These are phyloP conservation scores for Fusarium neocosmosporiellum DNA, from an alignment of 2,329 filamentous ascomycete species.

Conservation along the genomic window DNA sequence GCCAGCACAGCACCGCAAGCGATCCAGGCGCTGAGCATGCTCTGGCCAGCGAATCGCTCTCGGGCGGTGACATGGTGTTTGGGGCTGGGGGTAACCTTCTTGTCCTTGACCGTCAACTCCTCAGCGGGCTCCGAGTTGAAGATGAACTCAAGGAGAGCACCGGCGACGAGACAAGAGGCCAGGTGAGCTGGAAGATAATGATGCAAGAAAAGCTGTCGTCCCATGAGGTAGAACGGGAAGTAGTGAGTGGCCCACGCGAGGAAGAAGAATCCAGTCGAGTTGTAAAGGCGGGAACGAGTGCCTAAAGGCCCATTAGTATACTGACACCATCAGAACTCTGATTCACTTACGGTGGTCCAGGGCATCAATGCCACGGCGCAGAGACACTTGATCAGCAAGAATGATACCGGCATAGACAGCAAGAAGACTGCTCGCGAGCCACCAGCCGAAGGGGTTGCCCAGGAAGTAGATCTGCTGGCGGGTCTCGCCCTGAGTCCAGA, in stretches of 20 bases:
- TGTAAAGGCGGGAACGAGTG: slow-evolving; percentile 93
- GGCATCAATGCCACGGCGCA: slow-evolving; percentile 92
- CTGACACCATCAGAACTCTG: not conserved
- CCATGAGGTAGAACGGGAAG: slow-evolving; percentile 98
- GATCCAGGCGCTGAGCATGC: slow-evolving; percentile 81
- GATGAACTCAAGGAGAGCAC: slow-evolving; percentile 92
- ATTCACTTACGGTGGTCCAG: slow-evolving; percentile 85
- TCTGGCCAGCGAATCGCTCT: slow-evolving; percentile 84
- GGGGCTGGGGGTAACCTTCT: slow-evolving; percentile 56
- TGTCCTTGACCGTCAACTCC: slow-evolving; percentile 62
- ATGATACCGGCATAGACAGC: slow-evolving; percentile 95
- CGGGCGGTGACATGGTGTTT: slow-evolving; percentile 79
- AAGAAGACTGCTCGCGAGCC: slow-evolving; percentile 90
- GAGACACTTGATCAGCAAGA: slow-evolving; percentile 90
- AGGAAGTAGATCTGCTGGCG: slow-evolving; percentile 98
- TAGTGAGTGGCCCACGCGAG: slow-evolving; percentile 98
- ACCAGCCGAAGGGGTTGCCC: slow-evolving; percentile 97
- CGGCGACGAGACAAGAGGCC: slow-evolving; percentile 89
- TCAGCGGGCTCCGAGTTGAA: slow-evolving; percentile 87
- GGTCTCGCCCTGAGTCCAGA: slow-evolving; percentile 98
- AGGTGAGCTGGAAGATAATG: slow-evolving; percentile 97
- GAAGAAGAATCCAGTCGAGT: slow-evolving; percentile 99
- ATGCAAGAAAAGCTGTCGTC: slow-evolving; percentile 96
- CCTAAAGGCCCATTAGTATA: slow-evolving; percentile 62
- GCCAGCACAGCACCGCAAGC: slow-evolving; percentile 77